Percentiles rank a stretch among this genome's conserved stretches.
Conservation (phyloP, 495 filamentous ascomycete genomes). For the Bombardia bombarda region DNA sequence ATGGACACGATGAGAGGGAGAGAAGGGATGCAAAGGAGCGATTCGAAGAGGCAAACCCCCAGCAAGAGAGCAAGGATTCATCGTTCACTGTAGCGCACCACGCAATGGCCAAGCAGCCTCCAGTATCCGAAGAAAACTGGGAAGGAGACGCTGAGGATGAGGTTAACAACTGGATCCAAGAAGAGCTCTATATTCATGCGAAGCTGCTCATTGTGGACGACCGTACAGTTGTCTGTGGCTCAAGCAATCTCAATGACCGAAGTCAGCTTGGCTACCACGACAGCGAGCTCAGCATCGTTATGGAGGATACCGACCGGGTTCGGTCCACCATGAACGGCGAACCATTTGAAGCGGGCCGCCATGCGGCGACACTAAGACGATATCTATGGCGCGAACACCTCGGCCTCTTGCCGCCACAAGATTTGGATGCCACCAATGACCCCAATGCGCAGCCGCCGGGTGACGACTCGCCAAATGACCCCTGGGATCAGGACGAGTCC, state of each 20-base stretch:
- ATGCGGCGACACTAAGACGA: slow-evolving; percentile 73
- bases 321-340: slow-evolving; percentile 70
- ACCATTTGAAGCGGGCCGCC: slow-evolving; percentile 62
- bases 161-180: slow-evolving; percentile 80
- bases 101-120: slow-evolving; percentile 65
- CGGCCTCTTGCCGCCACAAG: slow-evolving; percentile 69
- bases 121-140: slow-evolving; percentile 64
- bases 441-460: slow-evolving; percentile 78
- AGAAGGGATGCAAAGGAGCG: slow-evolving; percentile 51
- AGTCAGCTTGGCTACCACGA: slow-evolving; percentile 87
- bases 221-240: slow-evolving; percentile 72
- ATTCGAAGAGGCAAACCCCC: slow-evolving; percentile 49
- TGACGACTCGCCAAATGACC: slow-evolving; percentile 59
- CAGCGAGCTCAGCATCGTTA: slow-evolving; percentile 84
- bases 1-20: slow-evolving; percentile 42
- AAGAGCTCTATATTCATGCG: slow-evolving; percentile 89
- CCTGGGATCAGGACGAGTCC: slow-evolving; percentile 50
- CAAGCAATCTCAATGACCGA: slow-evolving; percentile 88
- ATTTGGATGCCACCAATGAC: slow-evolving; percentile 59
- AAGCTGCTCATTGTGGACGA: slow-evolving; percentile 87
- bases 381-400: slow-evolving; percentile 92
- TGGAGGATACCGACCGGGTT: slow-evolving; percentile 76
- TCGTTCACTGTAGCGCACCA: slow-evolving; percentile 67
- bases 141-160: slow-evolving; percentile 60
- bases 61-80: slow-evolving; percentile 40